Evolutionary conservation across 2,329 filamentous ascomycete genomes (phyloP).

Genomic region (Huntiella savannae): DNA sequence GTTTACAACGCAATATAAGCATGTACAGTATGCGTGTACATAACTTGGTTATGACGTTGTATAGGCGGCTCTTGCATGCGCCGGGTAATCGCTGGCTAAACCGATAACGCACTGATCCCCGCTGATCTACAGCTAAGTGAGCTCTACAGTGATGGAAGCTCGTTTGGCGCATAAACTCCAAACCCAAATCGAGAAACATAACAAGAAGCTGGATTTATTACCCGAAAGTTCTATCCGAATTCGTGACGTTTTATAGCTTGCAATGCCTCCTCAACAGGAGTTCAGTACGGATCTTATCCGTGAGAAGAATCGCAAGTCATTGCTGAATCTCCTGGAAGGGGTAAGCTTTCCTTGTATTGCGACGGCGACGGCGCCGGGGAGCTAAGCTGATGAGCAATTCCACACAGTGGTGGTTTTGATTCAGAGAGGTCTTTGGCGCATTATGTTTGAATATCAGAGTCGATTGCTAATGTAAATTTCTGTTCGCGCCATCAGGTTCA

Average conservation of each 20-base stretch:
- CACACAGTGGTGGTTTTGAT: no score
- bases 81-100: background rate
- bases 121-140: no score
- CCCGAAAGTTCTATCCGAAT: no score
- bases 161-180: no score
- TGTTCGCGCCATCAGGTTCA: slow-evolving; percentile 47
- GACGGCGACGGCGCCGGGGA: no score
- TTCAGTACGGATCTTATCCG: slow-evolving; percentile 61
- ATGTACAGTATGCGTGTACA: no score
- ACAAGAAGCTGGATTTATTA: no score
- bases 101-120: no score
- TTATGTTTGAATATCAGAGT: background rate
- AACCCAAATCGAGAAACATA: no score
- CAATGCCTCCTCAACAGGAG: slow-evolving; percentile 49
- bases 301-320: slow-evolving; percentile 68
- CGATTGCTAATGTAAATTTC: background rate
- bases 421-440: no score
- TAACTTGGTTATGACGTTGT: background rate
- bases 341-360: slow-evolving; percentile 36
- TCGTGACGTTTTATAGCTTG: slow-evolving; percentile 15
- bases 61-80: background rate
- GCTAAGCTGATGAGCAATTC: background rate
- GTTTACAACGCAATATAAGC: no score
- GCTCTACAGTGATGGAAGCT: no score
- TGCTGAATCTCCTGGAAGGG: slow-evolving; percentile 79